Evolutionary conservation across 2,329 filamentous ascomycete species (phyloP), one percentile per base, ranked within the genome.

Genomic region (Ceratocystis eucalypticola): DNA sequence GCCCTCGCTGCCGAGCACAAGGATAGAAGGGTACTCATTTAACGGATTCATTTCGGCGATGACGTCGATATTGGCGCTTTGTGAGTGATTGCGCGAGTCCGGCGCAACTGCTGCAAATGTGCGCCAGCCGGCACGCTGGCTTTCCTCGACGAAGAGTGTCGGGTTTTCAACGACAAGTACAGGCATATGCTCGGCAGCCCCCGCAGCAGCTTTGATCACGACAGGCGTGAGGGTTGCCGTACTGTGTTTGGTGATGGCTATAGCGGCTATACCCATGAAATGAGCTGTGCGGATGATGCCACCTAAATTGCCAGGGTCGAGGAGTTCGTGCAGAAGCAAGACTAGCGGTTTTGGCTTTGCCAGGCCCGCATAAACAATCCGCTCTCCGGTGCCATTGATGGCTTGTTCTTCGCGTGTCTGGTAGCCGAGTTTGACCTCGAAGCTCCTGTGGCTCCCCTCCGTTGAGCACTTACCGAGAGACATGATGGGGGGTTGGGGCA

Each of bases 231-330:
- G 78, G 0, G 85, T 82, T 0, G 92, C 88, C 17, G 88, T 89
- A 71, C 85, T 87, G 68, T 84, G 83, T 37, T 82, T 85, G 2
- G 90, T 89, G 65, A 96, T 85, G 1, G 85, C 85, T 22, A 99
- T 83, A 3, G 89, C 92, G 66, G 92, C 89, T 5, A 90, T 87
- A 25, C 93, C 93, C n/a, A 97, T 83, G 74, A 94, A 97, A 72
- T 90, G 88, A 1, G 91, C 91, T 5, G 90, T 90, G 45, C 94
- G 88, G 55, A 97, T 80, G 68, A 97, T 93, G 25, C 87, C 91
- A 53, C 94, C 94, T 0, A 97, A 78, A 73, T 99, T 99, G 30
- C 90, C 91, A 0, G 91, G 88, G 72, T 99, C 93, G 8, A 91
- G 77, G 46, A 95, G 86, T 65, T 87, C 83, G 70, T 94, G 87